Evolutionary conservation across 2,329 filamentous ascomycete genomes (phyloP).

Genomic region (Cadophora luteo-olivacea): DNA sequence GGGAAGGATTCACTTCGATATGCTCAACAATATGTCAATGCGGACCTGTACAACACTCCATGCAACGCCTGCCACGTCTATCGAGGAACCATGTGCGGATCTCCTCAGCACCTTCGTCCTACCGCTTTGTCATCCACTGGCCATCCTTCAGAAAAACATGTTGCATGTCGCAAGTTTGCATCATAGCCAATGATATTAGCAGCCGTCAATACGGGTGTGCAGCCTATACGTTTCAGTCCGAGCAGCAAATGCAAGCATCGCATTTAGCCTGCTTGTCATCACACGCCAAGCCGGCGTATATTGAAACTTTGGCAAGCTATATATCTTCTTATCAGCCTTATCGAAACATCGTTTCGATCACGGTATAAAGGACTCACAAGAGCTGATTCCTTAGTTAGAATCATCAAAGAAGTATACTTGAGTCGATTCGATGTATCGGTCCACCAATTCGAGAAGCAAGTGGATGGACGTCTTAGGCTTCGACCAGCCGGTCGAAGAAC

Average conservation of each 20-base stretch:
- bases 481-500: constrained; percentile 33
- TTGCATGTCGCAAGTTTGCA: constrained; percentile 16
- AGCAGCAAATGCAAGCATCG: constrained; percentile 18
- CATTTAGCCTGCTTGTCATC: constrained; percentile 10
- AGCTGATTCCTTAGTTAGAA: neutral
- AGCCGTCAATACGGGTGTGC: neutral
- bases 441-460: constrained; percentile 36
- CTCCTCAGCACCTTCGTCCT: neutral
- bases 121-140: constrained; percentile 8
- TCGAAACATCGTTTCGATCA: neutral
- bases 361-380: constrained; percentile 1
- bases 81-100: neutral
- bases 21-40: constrained; percentile 4
- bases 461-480: constrained; percentile 44
- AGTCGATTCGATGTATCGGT: constrained; percentile 28
- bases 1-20: neutral
- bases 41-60: constrained; percentile 6
- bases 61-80: neutral
- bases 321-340: constrained; percentile 15
- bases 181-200: constrained; percentile 16
- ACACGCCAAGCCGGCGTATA: neutral
- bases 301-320: constrained; percentile 4
- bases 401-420: neutral
- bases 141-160: constrained; percentile 2
- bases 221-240: constrained; percentile 24